Conservation (phyloP, 257 asterid genomes). For the Nyctanthes arbortristis region DNA sequence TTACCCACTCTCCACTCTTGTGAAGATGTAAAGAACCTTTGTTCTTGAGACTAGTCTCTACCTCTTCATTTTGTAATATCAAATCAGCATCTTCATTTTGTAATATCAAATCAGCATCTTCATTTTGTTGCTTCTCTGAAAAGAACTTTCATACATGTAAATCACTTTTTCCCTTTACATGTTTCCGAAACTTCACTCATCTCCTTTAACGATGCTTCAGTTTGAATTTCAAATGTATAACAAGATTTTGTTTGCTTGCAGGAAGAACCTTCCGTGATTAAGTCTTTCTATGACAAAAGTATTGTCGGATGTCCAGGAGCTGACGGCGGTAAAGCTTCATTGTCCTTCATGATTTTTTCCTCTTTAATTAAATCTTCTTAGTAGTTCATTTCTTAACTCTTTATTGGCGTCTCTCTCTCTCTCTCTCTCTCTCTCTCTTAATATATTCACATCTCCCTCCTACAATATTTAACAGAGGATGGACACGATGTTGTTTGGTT, state of each 20-base stretch:
- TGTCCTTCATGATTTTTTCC: background rate
- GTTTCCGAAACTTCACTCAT: background rate
- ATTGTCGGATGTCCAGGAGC: constrained; percentile 96
- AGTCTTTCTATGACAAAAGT: constrained; percentile 71
- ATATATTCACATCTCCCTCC: constrained; percentile 9
- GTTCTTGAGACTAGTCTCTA: background rate
- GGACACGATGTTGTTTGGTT: constrained; percentile 99
- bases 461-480: constrained; percentile 60
- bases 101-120: background rate
- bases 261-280: constrained; percentile 85
- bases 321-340: constrained; percentile 70
- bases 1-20: background rate
- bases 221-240: background rate
- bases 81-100: background rate
- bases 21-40: background rate
- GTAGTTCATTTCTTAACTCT: background rate
- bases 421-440: too few relatives aligned
- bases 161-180: background rate
- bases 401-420: background rate
- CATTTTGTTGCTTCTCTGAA: background rate
- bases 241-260: constrained; percentile 25
- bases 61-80: background rate
- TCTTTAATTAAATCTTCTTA: background rate
- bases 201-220: background rate
- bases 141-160: background rate